Percentiles rank a stretch among this genome's conserved stretches.
These are phyloP conservation scores for Irpex sp. DNA, from an alignment of 1,284 basidiomycete genomes.

Conservation along the genomic window DNA sequence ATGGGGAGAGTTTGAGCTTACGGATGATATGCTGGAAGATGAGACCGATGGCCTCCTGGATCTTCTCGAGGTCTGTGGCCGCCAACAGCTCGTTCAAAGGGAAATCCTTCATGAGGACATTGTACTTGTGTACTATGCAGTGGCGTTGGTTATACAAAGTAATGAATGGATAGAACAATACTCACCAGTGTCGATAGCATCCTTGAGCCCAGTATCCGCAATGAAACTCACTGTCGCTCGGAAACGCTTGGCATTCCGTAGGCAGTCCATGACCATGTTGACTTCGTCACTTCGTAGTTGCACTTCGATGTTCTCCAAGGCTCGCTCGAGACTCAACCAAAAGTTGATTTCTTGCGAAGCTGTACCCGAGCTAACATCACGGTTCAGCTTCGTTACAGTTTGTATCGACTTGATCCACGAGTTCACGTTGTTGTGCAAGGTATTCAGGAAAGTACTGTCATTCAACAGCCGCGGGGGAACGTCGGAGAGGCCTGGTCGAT, in stretches of 20 bases:
- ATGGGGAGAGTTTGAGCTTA: slow-evolving; percentile 92
- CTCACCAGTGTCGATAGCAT: slow-evolving; percentile 81
- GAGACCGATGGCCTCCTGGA: slow-evolving; percentile 80
- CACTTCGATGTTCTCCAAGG: slow-evolving; percentile 87
- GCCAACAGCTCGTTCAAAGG: slow-evolving; percentile 94
- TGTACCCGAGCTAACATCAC: slow-evolving; percentile 93
- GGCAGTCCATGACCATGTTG: slow-evolving; percentile 90
- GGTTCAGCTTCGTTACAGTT: slow-evolving; percentile 87
- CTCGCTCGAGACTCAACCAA: slow-evolving; percentile 92
- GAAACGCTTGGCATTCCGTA: slow-evolving; percentile 95
- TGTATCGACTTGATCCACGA: slow-evolving; percentile 99
- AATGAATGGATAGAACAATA: slow-evolving; percentile 10
- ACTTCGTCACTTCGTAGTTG: slow-evolving; percentile 93
- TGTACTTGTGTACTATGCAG: slow-evolving; percentile 86
- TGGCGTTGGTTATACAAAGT: not conserved
- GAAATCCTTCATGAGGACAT: slow-evolving; percentile 98
- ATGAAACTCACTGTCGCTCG: slow-evolving; percentile 97
- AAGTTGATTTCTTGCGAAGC: slow-evolving; percentile 99
- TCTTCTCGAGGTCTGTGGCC: slow-evolving; percentile 93
- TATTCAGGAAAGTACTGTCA: slow-evolving; percentile 91
- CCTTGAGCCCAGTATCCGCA: slow-evolving; percentile 94
- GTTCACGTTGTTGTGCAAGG: slow-evolving; percentile 91
- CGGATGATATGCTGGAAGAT: slow-evolving; percentile 96
- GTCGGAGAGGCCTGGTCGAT: slow-evolving; percentile 70
- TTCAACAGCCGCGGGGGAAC: slow-evolving; percentile 71